A percentile compares a stretch with the other conserved stretches of the same genome.
These are phyloP conservation scores for Globisporangium carolinianum DNA, from an alignment of 352 stramenopile species.

Conservation along the genomic window DNA sequence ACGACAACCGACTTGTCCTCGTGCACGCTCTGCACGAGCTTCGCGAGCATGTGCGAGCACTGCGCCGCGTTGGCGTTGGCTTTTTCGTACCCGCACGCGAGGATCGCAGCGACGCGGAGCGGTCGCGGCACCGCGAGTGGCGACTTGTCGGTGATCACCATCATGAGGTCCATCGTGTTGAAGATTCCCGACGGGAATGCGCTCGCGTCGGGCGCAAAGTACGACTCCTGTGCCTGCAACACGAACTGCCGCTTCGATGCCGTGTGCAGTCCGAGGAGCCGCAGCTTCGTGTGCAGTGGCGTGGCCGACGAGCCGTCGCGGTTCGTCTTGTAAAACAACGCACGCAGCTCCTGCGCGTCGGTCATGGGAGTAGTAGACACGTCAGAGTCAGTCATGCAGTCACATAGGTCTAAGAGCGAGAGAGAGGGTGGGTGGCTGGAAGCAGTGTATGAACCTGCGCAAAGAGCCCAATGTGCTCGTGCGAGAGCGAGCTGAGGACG, in stretches of 20 bases:
- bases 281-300: constrained; percentile 68
- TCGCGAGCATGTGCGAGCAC: constrained; percentile 55
- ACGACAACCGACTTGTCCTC: constrained; percentile 71
- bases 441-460: constrained; percentile 27
- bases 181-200: constrained; percentile 58
- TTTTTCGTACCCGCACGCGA: constrained; percentile 73
- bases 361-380: background rate
- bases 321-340: constrained; percentile 65
- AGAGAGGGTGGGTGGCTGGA: background rate
- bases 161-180: constrained; percentile 81
- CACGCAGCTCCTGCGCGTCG: constrained; percentile 50
- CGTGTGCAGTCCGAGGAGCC: constrained; percentile 65
- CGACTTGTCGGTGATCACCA: constrained; percentile 73
- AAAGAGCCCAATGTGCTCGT: constrained; percentile 71
- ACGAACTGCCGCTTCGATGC: constrained; percentile 63
- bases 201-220: constrained; percentile 44
- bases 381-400: no score
- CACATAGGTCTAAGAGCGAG: background rate
- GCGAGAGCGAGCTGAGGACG: constrained; percentile 70
- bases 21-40: constrained; percentile 39
- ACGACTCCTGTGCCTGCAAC: constrained; percentile 52
- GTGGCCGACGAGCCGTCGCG: constrained; percentile 32
- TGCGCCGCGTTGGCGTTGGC: constrained; percentile 52
- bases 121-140: constrained; percentile 35
- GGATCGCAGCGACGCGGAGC: constrained; percentile 63